These are phyloP conservation scores for Lactarius hatsudake DNA, from an alignment of 768 basidiomycete species.

Conservation along the genomic window DNA sequence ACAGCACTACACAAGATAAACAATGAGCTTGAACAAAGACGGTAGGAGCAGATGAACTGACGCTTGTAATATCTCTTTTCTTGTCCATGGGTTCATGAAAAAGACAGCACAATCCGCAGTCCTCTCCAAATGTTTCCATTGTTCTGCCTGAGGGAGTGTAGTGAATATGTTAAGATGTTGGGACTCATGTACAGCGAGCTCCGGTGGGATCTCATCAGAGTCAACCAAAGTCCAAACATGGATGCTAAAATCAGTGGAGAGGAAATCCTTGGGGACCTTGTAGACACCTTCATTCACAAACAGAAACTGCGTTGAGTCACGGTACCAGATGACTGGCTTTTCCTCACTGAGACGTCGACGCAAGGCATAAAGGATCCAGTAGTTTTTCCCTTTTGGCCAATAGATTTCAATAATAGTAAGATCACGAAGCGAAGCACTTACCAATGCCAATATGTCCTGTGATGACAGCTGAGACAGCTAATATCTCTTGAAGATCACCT, in stretches of 20 bases:
- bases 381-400: background rate
- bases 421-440: background rate
- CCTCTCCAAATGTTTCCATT: too few relatives aligned
- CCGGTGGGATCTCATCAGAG: background rate
- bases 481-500: background rate
- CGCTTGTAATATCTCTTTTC: background rate
- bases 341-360: background rate
- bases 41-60: background rate
- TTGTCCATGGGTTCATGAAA: background rate
- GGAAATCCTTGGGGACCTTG: background rate
- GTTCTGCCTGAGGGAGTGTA: too few relatives aligned
- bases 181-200: too few relatives aligned
- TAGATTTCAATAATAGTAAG: background rate
- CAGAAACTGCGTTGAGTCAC: background rate
- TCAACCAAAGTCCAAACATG: background rate
- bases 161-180: too few relatives aligned
- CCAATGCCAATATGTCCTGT: background rate
- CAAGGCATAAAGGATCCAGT: background rate
- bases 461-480: background rate
- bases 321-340: background rate
- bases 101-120: too few relatives aligned
- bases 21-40: background rate
- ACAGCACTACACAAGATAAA: background rate
- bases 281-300: background rate
- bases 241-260: background rate